Percentiles rank a stretch among this genome's conserved stretches.
Evolutionary conservation across 371 early-diverging fungal species (phyloP).

Genomic region (Capillidium heterosporum): DNA sequence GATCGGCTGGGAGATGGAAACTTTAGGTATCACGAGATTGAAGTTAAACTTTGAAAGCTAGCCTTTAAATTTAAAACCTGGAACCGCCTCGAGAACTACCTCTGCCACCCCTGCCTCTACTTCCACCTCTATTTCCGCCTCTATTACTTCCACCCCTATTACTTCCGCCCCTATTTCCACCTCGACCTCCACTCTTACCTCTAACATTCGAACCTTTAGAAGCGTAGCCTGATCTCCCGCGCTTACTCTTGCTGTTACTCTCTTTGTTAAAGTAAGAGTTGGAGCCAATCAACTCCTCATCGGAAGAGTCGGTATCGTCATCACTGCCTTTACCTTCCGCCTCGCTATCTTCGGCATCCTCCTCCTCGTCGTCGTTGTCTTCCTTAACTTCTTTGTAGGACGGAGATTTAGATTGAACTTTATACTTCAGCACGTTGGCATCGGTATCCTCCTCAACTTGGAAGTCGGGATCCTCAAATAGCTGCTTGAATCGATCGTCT

Average conservation of each 20-base stretch:
- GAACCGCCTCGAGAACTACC: no score
- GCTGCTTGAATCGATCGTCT: constrained; percentile 69
- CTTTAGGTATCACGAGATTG: no score
- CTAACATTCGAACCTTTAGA: not conserved
- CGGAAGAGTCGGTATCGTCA: not conserved
- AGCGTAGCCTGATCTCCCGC: not conserved
- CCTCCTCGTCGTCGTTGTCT: constrained; percentile 1
- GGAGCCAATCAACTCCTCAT: not conserved
- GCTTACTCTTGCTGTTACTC: not conserved
- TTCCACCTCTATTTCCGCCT: not conserved
- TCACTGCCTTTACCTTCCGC: constrained; percentile 8
- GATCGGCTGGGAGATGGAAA: no score
- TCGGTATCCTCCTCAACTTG: constrained; percentile 77
- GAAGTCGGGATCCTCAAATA: constrained; percentile 87
- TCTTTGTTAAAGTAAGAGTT: no score
- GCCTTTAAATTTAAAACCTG: no score
- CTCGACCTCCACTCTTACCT: not conserved
- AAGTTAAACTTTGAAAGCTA: no score
- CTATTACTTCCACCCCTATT: not conserved
- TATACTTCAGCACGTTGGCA: constrained; percentile 72
- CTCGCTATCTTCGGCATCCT: constrained; percentile 8
- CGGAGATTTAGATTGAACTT: no score
- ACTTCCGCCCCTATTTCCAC: not conserved
- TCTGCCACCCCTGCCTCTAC: no score
- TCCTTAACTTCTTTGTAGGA: not conserved